These are phyloP conservation scores for Nakaseomyces kungkrabaensis DNA, from an alignment of 1,139 yeast species.

Conservation along the genomic window DNA sequence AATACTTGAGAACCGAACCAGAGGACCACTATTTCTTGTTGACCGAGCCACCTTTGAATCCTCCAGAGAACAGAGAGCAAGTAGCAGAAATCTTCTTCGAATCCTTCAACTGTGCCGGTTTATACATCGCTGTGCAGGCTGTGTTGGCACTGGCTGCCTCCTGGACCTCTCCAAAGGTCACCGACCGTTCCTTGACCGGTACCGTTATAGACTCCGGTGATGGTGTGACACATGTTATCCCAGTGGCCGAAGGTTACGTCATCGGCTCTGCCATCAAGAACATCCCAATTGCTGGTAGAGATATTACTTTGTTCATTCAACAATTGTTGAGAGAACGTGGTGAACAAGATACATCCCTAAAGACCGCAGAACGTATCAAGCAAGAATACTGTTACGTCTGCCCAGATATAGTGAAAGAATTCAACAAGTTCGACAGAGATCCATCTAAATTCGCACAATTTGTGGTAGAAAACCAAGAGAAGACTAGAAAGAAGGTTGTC, in stretches of 20 bases:
- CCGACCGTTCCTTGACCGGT: constrained; percentile 92
- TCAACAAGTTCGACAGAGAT: constrained; percentile 86
- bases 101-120: constrained; percentile 95
- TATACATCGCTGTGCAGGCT: constrained; percentile 97
- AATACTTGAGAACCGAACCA: constrained; percentile 93
- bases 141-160: constrained; percentile 97
- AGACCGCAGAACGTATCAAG: constrained; percentile 92
- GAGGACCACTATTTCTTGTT: constrained; percentile 92
- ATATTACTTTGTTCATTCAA: constrained; percentile 89
- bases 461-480: constrained; percentile 73
- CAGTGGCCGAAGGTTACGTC: constrained; percentile 98
- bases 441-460: constrained; percentile 92
- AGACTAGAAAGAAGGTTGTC: constrained; percentile 53
- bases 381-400: constrained; percentile 95
- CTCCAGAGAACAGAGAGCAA: constrained; percentile 97
- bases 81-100: constrained; percentile 99
- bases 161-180: constrained; percentile 95
- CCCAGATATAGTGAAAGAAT: constrained; percentile 95
- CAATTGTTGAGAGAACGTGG: constrained; percentile 92
- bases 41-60: constrained; percentile 97
- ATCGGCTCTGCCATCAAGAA: constrained; percentile 95
- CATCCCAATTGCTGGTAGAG: constrained; percentile 97
- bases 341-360: constrained; percentile 84
- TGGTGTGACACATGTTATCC: constrained; percentile 97
- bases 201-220: constrained; percentile 97